Percentiles rank a stretch among this genome's conserved stretches.
phyloP scores from a whole-genome alignment of 192 early-diverging fungal genomes.

The Umbelopsis sp. region DNA sequence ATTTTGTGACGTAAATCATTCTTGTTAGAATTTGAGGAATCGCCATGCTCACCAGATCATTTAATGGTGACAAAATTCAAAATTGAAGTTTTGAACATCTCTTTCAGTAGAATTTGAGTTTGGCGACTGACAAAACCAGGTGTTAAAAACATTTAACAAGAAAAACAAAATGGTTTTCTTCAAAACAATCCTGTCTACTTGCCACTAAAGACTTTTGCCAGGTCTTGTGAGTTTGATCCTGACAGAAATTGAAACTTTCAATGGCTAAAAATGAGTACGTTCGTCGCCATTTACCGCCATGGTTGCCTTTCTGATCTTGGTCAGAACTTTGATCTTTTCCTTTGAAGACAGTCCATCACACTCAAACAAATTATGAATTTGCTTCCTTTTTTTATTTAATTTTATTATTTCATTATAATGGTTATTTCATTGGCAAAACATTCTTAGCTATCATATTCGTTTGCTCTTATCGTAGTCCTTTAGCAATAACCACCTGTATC shows the following conservation, averaged over 20 bases:
- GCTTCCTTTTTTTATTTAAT: background rate
- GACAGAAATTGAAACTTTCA: background rate
- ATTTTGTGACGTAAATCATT: background rate
- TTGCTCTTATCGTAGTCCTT: too few species aligned
- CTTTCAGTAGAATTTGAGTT: slow-evolving; percentile 14
- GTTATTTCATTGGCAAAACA: too few species aligned
- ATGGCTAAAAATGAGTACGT: background rate
- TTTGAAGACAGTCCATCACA: too few species aligned
- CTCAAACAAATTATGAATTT: background rate
- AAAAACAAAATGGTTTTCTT: slow-evolving; percentile 16
- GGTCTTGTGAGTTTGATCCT: background rate
- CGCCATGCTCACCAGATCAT: background rate
- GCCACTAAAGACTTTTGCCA: too few species aligned
- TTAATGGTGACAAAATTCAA: slow-evolving; percentile 2
- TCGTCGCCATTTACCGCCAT: background rate
- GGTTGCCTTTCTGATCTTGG: background rate
- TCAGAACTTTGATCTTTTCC: background rate
- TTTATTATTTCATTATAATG: background rate
- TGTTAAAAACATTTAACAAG: slow-evolving; percentile 7
- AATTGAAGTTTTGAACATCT: slow-evolving; percentile 14
- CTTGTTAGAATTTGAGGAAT: background rate
- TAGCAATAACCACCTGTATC: too few species aligned
- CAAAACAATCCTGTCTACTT: background rate
- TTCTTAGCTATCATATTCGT: too few species aligned
- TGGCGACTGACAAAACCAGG: background rate